Evolutionary conservation across 805 yeast genomes (phyloP).

Genomic region (Candida sonorensis): DNA sequence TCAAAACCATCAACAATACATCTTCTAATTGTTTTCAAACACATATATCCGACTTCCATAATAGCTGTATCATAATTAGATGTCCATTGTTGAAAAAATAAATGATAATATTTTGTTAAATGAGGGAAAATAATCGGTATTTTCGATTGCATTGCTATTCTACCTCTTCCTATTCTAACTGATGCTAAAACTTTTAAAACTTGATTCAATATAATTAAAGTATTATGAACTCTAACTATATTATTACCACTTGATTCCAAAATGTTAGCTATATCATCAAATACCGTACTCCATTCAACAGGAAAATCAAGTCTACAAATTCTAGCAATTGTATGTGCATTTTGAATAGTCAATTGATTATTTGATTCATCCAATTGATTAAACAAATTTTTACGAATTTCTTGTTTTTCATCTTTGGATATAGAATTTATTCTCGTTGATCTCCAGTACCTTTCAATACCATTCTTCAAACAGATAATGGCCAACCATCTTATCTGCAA

Average conservation of each 20-base stretch:
- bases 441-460: slow-evolving; percentile 82
- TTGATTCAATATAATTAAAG: slow-evolving; percentile 66
- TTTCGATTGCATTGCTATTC: slow-evolving; percentile 69
- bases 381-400: slow-evolving; percentile 55
- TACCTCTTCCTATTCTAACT: slow-evolving; percentile 77
- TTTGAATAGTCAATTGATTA: slow-evolving; percentile 69
- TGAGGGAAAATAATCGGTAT: slow-evolving; percentile 57
- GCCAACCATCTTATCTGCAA: slow-evolving; percentile 80
- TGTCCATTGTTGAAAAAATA: slow-evolving; percentile 61
- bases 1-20: slow-evolving; percentile 72
- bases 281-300: slow-evolving; percentile 72
- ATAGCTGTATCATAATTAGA: slow-evolving; percentile 39
- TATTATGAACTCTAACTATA: slow-evolving; percentile 51
- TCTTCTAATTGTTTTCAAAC: slow-evolving; percentile 69
- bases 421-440: slow-evolving; percentile 48
- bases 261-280: slow-evolving; percentile 51
- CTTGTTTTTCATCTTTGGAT: slow-evolving; percentile 59
- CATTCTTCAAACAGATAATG: slow-evolving; percentile 81
- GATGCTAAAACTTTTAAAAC: slow-evolving; percentile 65
- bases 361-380: slow-evolving; percentile 58
- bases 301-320: slow-evolving; percentile 86
- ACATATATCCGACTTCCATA: slow-evolving; percentile 71
- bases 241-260: slow-evolving; percentile 42
- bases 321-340: slow-evolving; percentile 74
- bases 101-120: slow-evolving; percentile 51